Evolutionary conservation across 306 rosid genomes (phyloP).

Genomic region (Senna siamea): DNA sequence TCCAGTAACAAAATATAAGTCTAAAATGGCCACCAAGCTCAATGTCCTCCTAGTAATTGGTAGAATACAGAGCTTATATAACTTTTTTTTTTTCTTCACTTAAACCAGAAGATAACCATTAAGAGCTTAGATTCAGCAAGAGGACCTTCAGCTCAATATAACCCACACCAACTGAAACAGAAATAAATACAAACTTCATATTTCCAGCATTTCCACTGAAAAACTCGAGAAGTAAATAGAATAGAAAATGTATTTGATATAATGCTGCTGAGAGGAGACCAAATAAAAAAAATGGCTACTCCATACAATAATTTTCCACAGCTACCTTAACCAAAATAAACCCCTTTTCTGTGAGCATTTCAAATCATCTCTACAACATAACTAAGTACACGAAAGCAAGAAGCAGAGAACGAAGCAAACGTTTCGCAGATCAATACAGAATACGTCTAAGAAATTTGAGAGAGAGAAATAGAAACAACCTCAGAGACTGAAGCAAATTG

Average conservation of each 20-base stretch:
- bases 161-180: not conserved
- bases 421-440: not conserved
- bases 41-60: not conserved
- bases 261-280: not conserved
- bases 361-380: not conserved
- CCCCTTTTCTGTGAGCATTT: not conserved
- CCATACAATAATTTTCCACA: too few relatives aligned
- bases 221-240: not conserved
- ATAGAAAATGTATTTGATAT: not conserved
- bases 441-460: too few relatives aligned
- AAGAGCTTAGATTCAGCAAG: not conserved
- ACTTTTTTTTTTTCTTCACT: not conserved
- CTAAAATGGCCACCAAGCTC: conserved; percentile 1
- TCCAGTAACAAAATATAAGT: conserved; percentile 13
- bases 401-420: not conserved
- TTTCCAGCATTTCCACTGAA: not conserved
- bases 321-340: not conserved
- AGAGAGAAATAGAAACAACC: not conserved
- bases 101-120: not conserved
- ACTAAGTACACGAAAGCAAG: not conserved
- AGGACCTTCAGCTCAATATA: not conserved
- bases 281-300: not conserved
- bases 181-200: not conserved
- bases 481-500: not conserved
- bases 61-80: too few relatives aligned